These are phyloP conservation scores for Mimosa pudica DNA, from an alignment of 306 rosid species.

Conservation along the genomic window DNA sequence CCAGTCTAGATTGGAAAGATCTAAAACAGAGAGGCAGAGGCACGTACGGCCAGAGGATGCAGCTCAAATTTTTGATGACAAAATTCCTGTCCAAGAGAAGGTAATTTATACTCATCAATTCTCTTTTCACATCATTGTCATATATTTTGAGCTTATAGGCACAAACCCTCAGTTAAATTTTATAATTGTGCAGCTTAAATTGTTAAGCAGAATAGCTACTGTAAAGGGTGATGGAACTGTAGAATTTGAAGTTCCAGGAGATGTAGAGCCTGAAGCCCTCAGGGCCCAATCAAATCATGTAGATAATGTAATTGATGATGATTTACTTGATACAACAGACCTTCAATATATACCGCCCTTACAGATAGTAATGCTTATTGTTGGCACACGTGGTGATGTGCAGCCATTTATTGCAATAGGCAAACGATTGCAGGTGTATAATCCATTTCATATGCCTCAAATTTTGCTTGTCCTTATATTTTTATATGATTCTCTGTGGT, in stretches of 20 bases:
- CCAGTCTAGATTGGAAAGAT: slow-evolving; percentile 67
- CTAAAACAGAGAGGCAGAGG: slow-evolving; percentile 76
- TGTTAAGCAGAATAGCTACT: slow-evolving; percentile 89
- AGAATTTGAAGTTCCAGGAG: slow-evolving; percentile 85
- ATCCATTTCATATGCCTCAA: slow-evolving; percentile 12
- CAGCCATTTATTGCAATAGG: slow-evolving; percentile 97
- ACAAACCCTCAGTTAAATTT: slow-evolving; percentile 37
- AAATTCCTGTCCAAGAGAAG: slow-evolving; percentile 68
- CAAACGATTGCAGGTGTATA: slow-evolving; percentile 83
- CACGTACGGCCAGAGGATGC: slow-evolving; percentile 74
- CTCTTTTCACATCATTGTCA: background rate
- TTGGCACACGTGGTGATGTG: slow-evolving; percentile 98
- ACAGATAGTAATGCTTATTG: slow-evolving; percentile 88
- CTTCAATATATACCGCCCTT: slow-evolving; percentile 71
- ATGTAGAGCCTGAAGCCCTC: slow-evolving; percentile 63
- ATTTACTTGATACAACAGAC: slow-evolving; percentile 62
- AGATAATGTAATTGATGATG: slow-evolving; percentile 53
- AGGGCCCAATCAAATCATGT: slow-evolving; percentile 42
- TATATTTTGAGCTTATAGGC: slow-evolving; percentile 22
- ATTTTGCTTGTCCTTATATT: slow-evolving; percentile 13
- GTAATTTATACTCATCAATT: slow-evolving; percentile 38
- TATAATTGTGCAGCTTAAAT: slow-evolving; percentile 70
- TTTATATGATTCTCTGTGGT: background rate
- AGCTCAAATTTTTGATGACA: slow-evolving; percentile 71
- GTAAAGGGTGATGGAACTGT: slow-evolving; percentile 96